Evolutionary conservation across 2,329 filamentous ascomycete genomes (phyloP), one percentile per base, ranked within the genome.

Genomic region (Grosmannia penicillata): DNA sequence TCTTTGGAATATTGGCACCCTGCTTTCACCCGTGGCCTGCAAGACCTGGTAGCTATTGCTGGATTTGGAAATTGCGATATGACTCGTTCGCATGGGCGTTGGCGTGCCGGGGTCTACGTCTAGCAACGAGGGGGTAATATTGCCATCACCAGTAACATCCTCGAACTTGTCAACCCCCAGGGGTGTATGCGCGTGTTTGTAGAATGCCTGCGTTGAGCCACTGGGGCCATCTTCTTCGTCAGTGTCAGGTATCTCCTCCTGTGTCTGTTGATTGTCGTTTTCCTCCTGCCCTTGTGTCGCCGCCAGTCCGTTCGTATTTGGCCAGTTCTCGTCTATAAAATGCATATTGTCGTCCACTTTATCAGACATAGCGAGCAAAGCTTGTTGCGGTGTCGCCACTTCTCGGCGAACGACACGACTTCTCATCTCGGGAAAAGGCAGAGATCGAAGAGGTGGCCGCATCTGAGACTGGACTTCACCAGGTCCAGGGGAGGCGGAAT

Each of bases 231-330:
- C 41, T 18, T 43, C 40, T 7, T 42, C 64, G 27, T 70, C 67
- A 2, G 66, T 68, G 42, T 71, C 67, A 0, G 66, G 63, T 23
- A 71, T 68, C 40, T 68, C 64, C 2, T 41, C 39, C 2, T n/a
- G 29, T 34, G n/a, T 32, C 13, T 21, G 8, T 6, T 10, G 3
- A 3, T 13, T 22, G n/a, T 13, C 15, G 26, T 24, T 4, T 13
- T 30, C 21, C 7, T 22, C 24, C 17, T n/a, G 6, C 17, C 17
- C 13, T n/a, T 15, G 17, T 21, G 8, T 28, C 7, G 10, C 36
- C 15, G 21, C 15, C 14, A 10, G n/a, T 18, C 13, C 17, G 14
- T n/a, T 6, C 9, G 30, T 8, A 13, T n/a, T n/a, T n/a, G n/a
- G n/a, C n/a, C n/a, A n/a, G n/a, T n/a, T n/a, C n/a, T n/a, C n/a